These are phyloP conservation scores for Nigrograna mackinnonii DNA, from an alignment of 2,329 filamentous ascomycete species.

Conservation along the genomic window DNA sequence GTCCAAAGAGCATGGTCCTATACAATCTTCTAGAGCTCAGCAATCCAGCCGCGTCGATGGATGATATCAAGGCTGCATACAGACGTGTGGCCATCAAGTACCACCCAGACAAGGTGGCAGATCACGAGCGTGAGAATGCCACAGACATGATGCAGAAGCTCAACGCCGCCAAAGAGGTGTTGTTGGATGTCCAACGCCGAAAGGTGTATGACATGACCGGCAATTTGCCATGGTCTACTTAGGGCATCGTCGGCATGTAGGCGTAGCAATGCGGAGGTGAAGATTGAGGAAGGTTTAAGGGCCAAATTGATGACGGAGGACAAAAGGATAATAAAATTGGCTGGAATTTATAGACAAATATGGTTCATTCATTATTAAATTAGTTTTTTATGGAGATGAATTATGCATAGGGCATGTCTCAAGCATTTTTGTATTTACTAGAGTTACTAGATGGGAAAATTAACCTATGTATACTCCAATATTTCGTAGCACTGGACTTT, in stretches of 20 bases:
- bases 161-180: slow-evolving; percentile 26
- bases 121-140: slow-evolving; percentile 13
- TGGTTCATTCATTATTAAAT: too few species aligned
- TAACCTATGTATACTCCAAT: too few species aligned
- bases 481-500: too few species aligned
- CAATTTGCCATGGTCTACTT: slow-evolving; percentile 12
- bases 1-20: slow-evolving; percentile 8
- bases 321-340: too few species aligned
- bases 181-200: slow-evolving; percentile 15
- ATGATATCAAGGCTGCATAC: slow-evolving; percentile 21
- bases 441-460: too few species aligned
- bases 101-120: slow-evolving; percentile 25
- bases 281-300: too few species aligned
- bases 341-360: too few species aligned
- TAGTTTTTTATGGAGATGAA: too few species aligned
- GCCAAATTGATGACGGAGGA: too few species aligned
- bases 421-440: too few species aligned
- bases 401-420: too few species aligned
- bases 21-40: slow-evolving; percentile 20
- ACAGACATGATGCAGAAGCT: slow-evolving; percentile 24
- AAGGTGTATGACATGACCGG: slow-evolving; percentile 15
- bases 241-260: not conserved
- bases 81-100: slow-evolving; percentile 10
- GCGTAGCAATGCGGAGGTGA: too few species aligned
- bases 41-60: slow-evolving; percentile 11